Base-by-base conservation (phyloP, 2,329 filamentous ascomycete species). In the Coniella vitis region DNA sequence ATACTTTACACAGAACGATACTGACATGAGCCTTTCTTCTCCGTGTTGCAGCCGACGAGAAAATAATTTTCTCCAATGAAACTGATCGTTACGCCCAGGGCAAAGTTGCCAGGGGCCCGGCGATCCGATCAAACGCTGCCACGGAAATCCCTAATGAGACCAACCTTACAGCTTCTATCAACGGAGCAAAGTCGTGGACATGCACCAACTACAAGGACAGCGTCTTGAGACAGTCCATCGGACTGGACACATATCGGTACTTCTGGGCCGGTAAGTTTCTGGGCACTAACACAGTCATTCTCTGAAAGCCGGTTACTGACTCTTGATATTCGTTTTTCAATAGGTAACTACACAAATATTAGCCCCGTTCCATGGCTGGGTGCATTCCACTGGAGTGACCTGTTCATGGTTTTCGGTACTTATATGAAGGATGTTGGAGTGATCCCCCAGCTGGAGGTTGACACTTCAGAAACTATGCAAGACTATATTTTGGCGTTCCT, bases 11-110 rank as follows among this genome's bases (percentile, higher is more conserved):
- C n/a, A n/a, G n/a, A n/a, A n/a, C n/a, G n/a, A n/a, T n/a, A n/a
- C n/a, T n/a, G n/a, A n/a, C n/a, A n/a, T n/a, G n/a, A n/a, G n/a
- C n/a, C n/a, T n/a, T n/a, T n/a, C n/a, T n/a, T n/a, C n/a, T n/a
- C n/a, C n/a, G n/a, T n/a, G n/a, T n/a, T n/a, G n/a, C n/a, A 21
- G 32, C 31, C 55, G 61, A 63, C 41, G 56, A 62, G 17, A 57
- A 44, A 22, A 47, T 56, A 45, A 57, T 64, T 16, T 64, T 63
- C 42, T 56, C 58, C n/a, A 58, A 64, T 38, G 57, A 62, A 40
- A 56, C 59, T 1, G 16, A 12, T n/a, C 4, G 32, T 12, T 35
- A 35, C 16, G 5, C 16, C 4, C 12, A 35, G 16, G 32, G 32
- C 32, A 35, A 35, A 13, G 32, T 35, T n/a, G n/a, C n/a, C n/a